A percentile compares a stretch with the other conserved stretches of the same genome.
These are phyloP conservation scores for Schizothecium vesticola DNA, from an alignment of 495 filamentous ascomycete species.

Conservation along the genomic window DNA sequence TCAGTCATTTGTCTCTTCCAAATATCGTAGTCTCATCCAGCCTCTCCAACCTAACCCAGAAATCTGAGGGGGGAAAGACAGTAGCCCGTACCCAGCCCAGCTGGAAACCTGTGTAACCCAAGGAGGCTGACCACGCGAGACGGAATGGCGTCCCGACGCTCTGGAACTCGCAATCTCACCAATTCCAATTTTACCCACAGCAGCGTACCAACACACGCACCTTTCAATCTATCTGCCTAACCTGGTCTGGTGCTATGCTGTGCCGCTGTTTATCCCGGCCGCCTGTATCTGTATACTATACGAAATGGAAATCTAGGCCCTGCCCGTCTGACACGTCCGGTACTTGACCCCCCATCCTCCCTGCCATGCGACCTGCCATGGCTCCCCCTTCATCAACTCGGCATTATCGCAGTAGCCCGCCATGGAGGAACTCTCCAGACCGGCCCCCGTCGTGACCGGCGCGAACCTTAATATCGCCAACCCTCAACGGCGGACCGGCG, in stretches of 20 bases:
- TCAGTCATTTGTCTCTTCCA: no score
- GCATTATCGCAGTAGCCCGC: no score
- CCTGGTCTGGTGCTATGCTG: background rate
- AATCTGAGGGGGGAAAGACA: no score
- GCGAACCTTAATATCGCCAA: background rate
- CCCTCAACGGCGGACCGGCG: background rate
- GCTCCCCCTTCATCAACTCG: background rate
- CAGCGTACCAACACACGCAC: background rate
- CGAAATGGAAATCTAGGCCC: background rate
- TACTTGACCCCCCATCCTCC: background rate
- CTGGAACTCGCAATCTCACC: background rate
- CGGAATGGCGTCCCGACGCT: background rate
- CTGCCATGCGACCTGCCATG: background rate
- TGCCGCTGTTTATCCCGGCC: background rate
- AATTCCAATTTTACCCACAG: background rate
- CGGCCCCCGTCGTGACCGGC: background rate
- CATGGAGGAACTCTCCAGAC: background rate
- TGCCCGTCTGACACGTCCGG: background rate
- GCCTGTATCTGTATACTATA: background rate
- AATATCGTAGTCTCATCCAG: no score
- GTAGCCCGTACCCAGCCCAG: background rate
- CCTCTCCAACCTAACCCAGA: no score
- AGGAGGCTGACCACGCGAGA: no score
- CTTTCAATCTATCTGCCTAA: background rate
- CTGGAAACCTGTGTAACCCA: background rate